Conservation (phyloP, 2,329 filamentous ascomycete genomes). For the Ophiostoma himal-ulmi region DNA sequence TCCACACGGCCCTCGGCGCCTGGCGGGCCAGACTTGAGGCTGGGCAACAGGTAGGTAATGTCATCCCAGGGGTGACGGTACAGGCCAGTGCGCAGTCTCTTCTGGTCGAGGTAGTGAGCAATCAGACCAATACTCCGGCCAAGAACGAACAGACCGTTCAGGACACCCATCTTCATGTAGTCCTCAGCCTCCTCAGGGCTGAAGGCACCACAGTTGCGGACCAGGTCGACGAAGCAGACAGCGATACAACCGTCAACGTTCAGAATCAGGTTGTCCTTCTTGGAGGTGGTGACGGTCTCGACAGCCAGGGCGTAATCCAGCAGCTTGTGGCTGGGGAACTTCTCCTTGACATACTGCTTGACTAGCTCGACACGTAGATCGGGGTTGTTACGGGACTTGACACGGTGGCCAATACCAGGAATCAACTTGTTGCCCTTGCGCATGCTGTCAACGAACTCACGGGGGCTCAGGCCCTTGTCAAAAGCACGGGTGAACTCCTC, state of each 20-base stretch:
- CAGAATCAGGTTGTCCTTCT: constrained; percentile 99
- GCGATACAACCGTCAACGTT: constrained; percentile 98
- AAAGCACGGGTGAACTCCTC: constrained; percentile 98
- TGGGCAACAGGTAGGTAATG: constrained; percentile 90
- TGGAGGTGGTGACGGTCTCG: constrained; percentile 95
- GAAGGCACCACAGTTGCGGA: constrained; percentile 98
- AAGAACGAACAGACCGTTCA: constrained; percentile 98
- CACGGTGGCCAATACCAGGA: constrained; percentile 96
- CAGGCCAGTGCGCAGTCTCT: constrained; percentile 94
- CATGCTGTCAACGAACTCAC: constrained; percentile 98
- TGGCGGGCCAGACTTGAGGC: constrained; percentile 63
- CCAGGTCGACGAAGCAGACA: constrained; percentile 95
- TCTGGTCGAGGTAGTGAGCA: constrained; percentile 99
- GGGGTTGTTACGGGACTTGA: constrained; percentile 99
- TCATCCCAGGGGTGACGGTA: constrained; percentile 99
- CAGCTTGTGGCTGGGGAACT: constrained; percentile 96
- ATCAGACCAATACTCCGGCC: constrained; percentile 97
- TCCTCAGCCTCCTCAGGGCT: constrained; percentile 94
- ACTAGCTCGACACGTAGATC: constrained; percentile 99
- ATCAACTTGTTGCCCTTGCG: constrained; percentile 99
- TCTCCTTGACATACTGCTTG: constrained; percentile 96
- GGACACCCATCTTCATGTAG: constrained; percentile 97
- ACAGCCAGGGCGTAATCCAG: constrained; percentile 98
- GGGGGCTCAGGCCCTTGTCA: constrained; percentile 95
- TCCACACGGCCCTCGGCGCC: constrained; percentile 83